A percentile compares a stretch with the other conserved stretches of the same genome.
phyloP scores from a whole-genome alignment of 768 basidiomycete species.

The Clathrus columnatus region DNA sequence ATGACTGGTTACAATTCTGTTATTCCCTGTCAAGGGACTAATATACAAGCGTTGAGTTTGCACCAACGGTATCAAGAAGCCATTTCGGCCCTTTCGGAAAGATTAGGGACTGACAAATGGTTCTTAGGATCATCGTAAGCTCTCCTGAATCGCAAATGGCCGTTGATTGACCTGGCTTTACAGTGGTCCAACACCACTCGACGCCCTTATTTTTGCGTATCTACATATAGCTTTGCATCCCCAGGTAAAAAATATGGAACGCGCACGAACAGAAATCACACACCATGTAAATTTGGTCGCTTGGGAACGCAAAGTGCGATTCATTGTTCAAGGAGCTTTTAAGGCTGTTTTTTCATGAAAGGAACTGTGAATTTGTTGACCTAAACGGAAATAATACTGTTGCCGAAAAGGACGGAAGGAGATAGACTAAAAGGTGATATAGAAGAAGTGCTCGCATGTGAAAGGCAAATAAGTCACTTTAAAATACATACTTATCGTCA shows the following conservation, averaged over 20 bases:
- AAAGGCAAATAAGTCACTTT: background rate
- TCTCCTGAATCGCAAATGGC: background rate
- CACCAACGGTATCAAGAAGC: conserved; percentile 54
- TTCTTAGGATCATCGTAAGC: conserved; percentile 63
- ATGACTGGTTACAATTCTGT: conserved; percentile 59
- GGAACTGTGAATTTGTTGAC: background rate
- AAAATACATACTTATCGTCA: no score
- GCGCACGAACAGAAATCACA: conserved; percentile 53
- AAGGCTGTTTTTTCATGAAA: background rate
- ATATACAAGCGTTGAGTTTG: conserved; percentile 24
- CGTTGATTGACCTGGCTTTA: background rate
- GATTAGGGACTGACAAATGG: conserved; percentile 72
- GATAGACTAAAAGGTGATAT: background rate
- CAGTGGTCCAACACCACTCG: conserved; percentile 70
- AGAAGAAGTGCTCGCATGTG: background rate
- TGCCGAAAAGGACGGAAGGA: background rate
- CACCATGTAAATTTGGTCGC: conserved; percentile 68
- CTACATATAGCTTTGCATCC: conserved; percentile 55
- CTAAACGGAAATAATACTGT: background rate
- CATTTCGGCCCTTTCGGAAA: conserved; percentile 61
- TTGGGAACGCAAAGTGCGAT: conserved; percentile 68
- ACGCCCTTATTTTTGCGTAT: conserved; percentile 78
- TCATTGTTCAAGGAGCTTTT: conserved; percentile 48
- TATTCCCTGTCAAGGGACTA: conserved; percentile 51
- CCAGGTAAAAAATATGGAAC: conserved; percentile 21